Percentiles rank a stretch among this genome's conserved stretches.
These are phyloP conservation scores for Trypanosoma theileri DNA, from an alignment of 208 protist species.

Conservation along the genomic window DNA sequence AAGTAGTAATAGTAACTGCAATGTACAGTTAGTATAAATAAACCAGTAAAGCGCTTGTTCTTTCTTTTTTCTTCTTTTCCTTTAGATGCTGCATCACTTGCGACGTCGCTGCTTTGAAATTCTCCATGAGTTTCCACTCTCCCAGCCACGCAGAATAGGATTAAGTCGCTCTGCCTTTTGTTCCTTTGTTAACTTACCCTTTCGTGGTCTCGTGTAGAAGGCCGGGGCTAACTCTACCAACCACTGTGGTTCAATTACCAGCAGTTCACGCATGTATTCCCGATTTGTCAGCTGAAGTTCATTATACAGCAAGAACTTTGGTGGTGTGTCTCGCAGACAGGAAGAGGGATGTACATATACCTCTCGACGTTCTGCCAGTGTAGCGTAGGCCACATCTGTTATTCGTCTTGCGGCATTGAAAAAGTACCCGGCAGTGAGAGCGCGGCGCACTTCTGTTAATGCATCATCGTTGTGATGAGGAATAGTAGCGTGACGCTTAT, in stretches of 20 bases:
- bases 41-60: too few relatives aligned
- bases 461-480: constrained; percentile 91
- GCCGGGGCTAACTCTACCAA: constrained; percentile 94
- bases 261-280: constrained; percentile 97
- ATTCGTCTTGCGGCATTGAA: constrained; percentile 94
- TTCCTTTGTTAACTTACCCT: constrained; percentile 71
- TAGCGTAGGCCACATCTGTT: constrained; percentile 79
- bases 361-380: constrained; percentile 84
- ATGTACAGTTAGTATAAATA: too few relatives aligned
- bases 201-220: constrained; percentile 82
- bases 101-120: constrained; percentile 72
- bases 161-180: constrained; percentile 83
- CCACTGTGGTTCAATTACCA: constrained; percentile 94
- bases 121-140: constrained; percentile 88
- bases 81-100: constrained; percentile 24
- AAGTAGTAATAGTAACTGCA: too few relatives aligned
- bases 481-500: constrained; percentile 92
- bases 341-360: constrained; percentile 89
- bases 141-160: constrained; percentile 84
- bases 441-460: constrained; percentile 92
- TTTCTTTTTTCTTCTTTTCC: too few relatives aligned
- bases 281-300: constrained; percentile 96
- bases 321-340: constrained; percentile 79
- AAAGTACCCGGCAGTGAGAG: constrained; percentile 98
- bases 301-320: constrained; percentile 97